Base-by-base conservation (phyloP, 2,329 filamentous ascomycete species). In the Berkeleyomyces rouxiae region DNA sequence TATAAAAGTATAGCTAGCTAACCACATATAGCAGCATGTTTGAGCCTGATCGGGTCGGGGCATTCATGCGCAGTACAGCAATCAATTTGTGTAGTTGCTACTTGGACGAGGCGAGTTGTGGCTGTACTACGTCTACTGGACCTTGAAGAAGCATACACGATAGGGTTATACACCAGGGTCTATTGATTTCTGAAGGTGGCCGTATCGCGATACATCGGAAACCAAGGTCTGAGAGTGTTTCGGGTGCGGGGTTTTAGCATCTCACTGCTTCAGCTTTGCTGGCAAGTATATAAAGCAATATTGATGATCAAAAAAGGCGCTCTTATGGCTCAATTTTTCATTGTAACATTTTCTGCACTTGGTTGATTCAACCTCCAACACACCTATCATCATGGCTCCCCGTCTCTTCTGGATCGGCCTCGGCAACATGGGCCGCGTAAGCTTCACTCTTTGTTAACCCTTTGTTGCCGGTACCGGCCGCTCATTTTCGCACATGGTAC, bases 351-450 rank as follows among this genome's bases (percentile, higher is more conserved):
- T 2, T 23, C 23, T 23, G 23, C 23, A 23, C 23, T 23, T 23
- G 23, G 23, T 23, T 23, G 23, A 23, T 33, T 53, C 9, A 36
- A 36, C 31, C 49, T 13, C 11, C 11, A 53, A 53, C 49, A 36
- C 49, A 13, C 16, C 49, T 53, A 61, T 46, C 51, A 60, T 37
- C 13, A 63, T 55, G 51, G 77, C 79, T 46, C 63, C 62, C 31
- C 63, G 63, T 46, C 13, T 64, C 16, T 51, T 89, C 68, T 95
- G 84, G 83, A 83, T 95, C 62, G 90, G 90, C 63, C 79, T 95
- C 59, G 90, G 90, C 61, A 95, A 95, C 72, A 95, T 95, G 83
- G 90, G 88, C 67, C 80, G 85, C 70, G 87, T 87, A 76, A 76
- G 81, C 42, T 62, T 57, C 13, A 53, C 13, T 59, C 47, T 51